These are phyloP conservation scores for Blastomyces percursus DNA, from an alignment of 2,329 filamentous ascomycete species.

Conservation along the genomic window DNA sequence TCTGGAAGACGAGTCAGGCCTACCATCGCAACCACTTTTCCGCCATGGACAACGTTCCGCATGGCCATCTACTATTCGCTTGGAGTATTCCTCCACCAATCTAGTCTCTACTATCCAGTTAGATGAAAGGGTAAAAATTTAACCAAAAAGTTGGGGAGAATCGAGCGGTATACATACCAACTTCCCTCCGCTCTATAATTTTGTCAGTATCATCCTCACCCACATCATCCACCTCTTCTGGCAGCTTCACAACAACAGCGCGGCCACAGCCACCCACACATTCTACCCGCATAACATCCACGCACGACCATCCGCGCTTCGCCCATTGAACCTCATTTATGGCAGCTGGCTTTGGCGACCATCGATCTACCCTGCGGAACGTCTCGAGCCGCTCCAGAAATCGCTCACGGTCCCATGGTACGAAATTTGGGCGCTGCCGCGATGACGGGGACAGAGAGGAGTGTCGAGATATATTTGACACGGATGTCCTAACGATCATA, in stretches of 20 bases:
- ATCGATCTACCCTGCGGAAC: conserved; percentile 82
- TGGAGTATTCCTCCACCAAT: conserved; percentile 64
- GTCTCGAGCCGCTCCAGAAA: conserved; percentile 73
- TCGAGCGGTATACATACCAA: conserved; percentile 26
- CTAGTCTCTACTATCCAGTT: conserved; percentile 40
- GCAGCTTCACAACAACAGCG: conserved; percentile 70
- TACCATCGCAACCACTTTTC: conserved; percentile 76
- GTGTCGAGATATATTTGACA: conserved; percentile 19
- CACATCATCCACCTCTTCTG: conserved; percentile 46
- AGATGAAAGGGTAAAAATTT: not conserved
- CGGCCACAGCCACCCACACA: conserved; percentile 73
- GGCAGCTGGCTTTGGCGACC: conserved; percentile 80
- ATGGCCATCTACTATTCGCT: conserved; percentile 64
- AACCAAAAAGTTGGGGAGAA: not conserved
- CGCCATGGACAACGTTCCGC: conserved; percentile 76
- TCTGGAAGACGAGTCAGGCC: conserved; percentile 13
- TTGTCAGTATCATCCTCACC: conserved; percentile 36
- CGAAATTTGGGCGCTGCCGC: conserved; percentile 55
- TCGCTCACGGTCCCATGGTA: conserved; percentile 71
- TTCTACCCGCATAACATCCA: conserved; percentile 68
- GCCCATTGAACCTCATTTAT: conserved; percentile 92
- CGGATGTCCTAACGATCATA: conserved; percentile 4
- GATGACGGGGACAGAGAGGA: conserved; percentile 25
- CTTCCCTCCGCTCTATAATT: conserved; percentile 32
- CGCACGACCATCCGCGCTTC: conserved; percentile 81